phyloP scores from a whole-genome alignment of 352 stramenopile species.

The Phytophthora tubulina region DNA sequence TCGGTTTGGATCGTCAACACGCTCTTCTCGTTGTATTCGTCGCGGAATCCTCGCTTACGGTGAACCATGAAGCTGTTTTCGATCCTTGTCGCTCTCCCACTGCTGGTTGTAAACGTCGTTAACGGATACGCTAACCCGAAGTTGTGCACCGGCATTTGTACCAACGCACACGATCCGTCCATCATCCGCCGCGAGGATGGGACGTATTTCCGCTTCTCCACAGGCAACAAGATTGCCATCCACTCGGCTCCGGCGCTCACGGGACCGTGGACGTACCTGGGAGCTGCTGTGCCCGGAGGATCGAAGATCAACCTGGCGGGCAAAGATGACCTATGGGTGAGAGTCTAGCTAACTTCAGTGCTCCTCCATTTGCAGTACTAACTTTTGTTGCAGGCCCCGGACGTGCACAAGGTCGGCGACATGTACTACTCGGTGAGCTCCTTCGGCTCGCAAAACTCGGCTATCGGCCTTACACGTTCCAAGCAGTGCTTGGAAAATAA shows the following conservation, averaged over 20 bases:
- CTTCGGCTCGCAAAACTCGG: conserved; percentile 56
- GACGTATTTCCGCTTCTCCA: conserved; percentile 70
- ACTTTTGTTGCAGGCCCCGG: conserved; percentile 40
- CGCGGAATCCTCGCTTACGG: no score
- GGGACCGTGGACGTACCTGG: conserved; percentile 58
- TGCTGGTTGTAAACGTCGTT: conserved; percentile 20
- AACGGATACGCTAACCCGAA: conserved; percentile 35
- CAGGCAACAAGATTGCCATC: conserved; percentile 58
- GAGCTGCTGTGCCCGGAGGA: conserved; percentile 45
- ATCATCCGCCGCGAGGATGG: conserved; percentile 59
- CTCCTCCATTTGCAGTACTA: background rate
- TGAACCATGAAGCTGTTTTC: conserved; percentile 22
- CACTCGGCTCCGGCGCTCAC: conserved; percentile 52
- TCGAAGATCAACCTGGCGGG: conserved; percentile 59
- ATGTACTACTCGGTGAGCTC: conserved; percentile 69
- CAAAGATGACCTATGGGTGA: conserved; percentile 41
- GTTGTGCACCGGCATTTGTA: conserved; percentile 39
- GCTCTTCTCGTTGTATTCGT: no score
- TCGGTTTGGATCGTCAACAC: no score
- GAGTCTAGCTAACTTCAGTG: no score
- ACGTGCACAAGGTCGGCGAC: conserved; percentile 57
- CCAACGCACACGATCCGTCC: conserved; percentile 60
- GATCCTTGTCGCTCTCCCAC: conserved; percentile 17
- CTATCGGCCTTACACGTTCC: conserved; percentile 54
- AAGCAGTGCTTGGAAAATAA: no score